Base-by-base conservation (phyloP, 2,329 filamentous ascomycete genomes). In the Stachybotrys chartarum region DNA sequence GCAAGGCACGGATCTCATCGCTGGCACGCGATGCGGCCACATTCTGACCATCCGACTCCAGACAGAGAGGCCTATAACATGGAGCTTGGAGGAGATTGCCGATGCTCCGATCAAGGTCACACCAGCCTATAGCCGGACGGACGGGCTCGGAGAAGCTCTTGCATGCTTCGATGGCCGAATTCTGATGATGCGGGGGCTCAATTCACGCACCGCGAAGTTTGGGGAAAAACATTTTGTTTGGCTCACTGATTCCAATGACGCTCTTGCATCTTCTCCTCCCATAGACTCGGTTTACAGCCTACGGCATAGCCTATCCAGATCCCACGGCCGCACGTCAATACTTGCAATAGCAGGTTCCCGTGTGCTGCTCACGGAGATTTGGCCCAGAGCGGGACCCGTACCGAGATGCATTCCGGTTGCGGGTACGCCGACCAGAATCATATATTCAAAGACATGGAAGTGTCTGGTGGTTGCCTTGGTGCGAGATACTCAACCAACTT, bases 391-490 rank as follows among this genome's bases (percentile, higher is more conserved):
- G 12, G 74, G 75, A 6, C 71, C 76, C 3, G 76, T 84, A 5
- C 78, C 79, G 44, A 75, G 82, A 32, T 73, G 69, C 24, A 70
- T 85, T 3, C 68, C 71, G 0, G 61, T 83, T 1, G 61, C 70
- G 1, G 78, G 78, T 8, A 78, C 77, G 1, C 81, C 81, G 2
- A 70, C 69, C 12, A 77, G 79, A 47, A 61, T 86, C 1, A 66
- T 86, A 5, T 84, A 82, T 62, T 85, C 81, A 1, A 72, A 76
- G 42, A 68, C 68, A 7, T 74, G 84, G 51, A 73, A 78, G 45
- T 81, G 74, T 58, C 72, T 82, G 31, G 67, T 86, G 45, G 79
- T 82, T n/a, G 80, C 77, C 1, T 71, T 81, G 17, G 68, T 71
- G 10, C 62, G 71, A 10, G 68, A 73, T 5, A 68, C 74, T 5